Base-by-base conservation (phyloP, 1,284 basidiomycete genomes). In the Boletus mariae region DNA sequence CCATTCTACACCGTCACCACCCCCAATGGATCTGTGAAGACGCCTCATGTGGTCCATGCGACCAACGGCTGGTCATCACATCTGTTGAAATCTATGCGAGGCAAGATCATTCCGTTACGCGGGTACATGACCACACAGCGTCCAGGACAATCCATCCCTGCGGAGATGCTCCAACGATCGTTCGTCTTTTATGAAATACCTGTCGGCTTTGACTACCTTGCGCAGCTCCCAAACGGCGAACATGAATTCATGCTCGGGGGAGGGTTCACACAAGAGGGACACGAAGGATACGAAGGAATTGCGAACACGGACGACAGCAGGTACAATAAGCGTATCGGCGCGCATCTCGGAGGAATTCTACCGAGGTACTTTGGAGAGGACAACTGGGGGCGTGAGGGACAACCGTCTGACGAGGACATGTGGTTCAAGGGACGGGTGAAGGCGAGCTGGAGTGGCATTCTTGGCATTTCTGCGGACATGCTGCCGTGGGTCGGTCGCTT, bases 41-140 rank as follows among this genome's bases (percentile, higher is more conserved):
- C 80, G 0, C 61, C 65, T 7, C 78, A 79, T 59, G 67, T 85
- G 37, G 67, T 85, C 17, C 83, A 85, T 59, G 82, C 82, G 1
- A 84, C 83, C 15, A 85, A 85, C 57, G 82, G 71, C 40, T 85
- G 83, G 72, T 71, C 71, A 9, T 77, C 79, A 0, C 76, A 83
- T 53, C 72, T 85, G 32, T 61, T 82, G 51, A 57, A 64, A 17
- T 67, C 71, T 1, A 62, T 78, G 57, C 75, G 75, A 32, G 65
- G 67, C 43, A 78, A 75, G 55, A 71, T 83, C 56, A 64, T 78
- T 20, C 79, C 81, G 2, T 69, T 75, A 3, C 74, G 80, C 2
- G 80, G 75, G 2, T 74, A 73, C 54, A 78, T 80, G 71, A 71
- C 78, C 26, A 72, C 79, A 1, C 76, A 82, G 49, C 72, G 74